A percentile compares a stretch with the other conserved stretches of the same genome.
Conservation (phyloP, 352 stramenopile genomes). For the Pythium graminicola region DNA sequence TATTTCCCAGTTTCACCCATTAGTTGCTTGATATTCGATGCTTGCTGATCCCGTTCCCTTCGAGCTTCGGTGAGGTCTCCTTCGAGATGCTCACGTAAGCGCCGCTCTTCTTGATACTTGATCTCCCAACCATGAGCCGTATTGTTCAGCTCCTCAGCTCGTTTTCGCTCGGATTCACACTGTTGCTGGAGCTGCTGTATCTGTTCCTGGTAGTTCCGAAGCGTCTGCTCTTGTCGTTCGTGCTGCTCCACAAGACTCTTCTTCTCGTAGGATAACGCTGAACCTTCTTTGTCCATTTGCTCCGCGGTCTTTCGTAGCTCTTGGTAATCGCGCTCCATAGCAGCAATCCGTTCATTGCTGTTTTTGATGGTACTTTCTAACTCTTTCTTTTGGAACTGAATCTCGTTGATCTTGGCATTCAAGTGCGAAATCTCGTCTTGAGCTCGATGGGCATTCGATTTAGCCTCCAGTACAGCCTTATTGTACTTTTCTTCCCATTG, state of each 20-base stretch:
- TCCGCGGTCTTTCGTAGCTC: constrained; percentile 35
- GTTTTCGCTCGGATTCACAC: constrained; percentile 30
- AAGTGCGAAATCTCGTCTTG: constrained; percentile 51
- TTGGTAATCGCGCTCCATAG: constrained; percentile 36
- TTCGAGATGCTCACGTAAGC: constrained; percentile 25
- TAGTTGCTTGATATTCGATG: constrained; percentile 29
- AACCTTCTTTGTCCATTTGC: constrained; percentile 40
- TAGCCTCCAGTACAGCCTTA: constrained; percentile 42
- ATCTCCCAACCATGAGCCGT: constrained; percentile 23
- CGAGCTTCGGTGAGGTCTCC: constrained; percentile 13
- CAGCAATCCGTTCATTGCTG: constrained; percentile 29
- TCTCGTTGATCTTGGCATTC: constrained; percentile 36
- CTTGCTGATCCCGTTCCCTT: constrained; percentile 29
- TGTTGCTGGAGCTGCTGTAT: constrained; percentile 36
- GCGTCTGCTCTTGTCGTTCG: constrained; percentile 29
- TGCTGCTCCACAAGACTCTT: constrained; percentile 35
- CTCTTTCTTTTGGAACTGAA: constrained; percentile 41
- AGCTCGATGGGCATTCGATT: constrained; percentile 42
- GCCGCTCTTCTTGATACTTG: constrained; percentile 24
- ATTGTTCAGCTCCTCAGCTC: constrained; percentile 25
- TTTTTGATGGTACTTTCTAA: constrained; percentile 43
- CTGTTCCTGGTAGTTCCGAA: constrained; percentile 38
- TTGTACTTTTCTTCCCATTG: constrained; percentile 76
- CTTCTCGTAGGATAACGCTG: constrained; percentile 36
- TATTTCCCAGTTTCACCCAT: constrained; percentile 38